Evolutionary conservation across 106 monocot genomes (phyloP), one percentile per base, ranked within the genome.

Genomic region (Ottelia alismoides): DNA sequence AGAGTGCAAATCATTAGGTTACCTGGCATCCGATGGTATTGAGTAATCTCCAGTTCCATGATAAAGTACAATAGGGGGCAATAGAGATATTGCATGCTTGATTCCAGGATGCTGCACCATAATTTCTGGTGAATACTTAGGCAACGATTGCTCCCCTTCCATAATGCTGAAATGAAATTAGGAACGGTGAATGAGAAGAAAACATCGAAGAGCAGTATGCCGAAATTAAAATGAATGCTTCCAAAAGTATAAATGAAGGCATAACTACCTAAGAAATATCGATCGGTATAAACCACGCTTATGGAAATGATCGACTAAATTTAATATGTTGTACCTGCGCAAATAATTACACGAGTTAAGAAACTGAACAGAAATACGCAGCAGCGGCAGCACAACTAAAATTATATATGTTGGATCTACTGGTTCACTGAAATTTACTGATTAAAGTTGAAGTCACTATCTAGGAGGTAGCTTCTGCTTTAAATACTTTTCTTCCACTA

Each of bases 221-320:
- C n/a, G n/a, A n/a, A n/a, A n/a, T n/a, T n/a, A n/a, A n/a, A n/a
- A n/a, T n/a, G n/a, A n/a, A n/a, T n/a, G n/a, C n/a, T n/a, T n/a
- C n/a, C n/a, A n/a, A n/a, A n/a, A n/a, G n/a, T n/a, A n/a, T n/a
- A n/a, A 43, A 43, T 16, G 40, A 7, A 7, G 16, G 40, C 11
- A 53, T n/a, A 22, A 31, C 6, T 81, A 99, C 98, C 98, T 80
- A 29, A 99, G 69, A 63, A 99, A 99, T 55, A 99, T 77, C 2
- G 90, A 90, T 20, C 79, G 82, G 51, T 90, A 99, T 28, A 99
- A 53, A 12, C 98, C 98, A 52, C 98, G 82, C 27, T 47, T 61
- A 62, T 99, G 82, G 73, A 99, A 99, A 63, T 99, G 86, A 61
- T 99, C 90, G 45, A 99, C 85, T 69, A 99, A 80, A 32, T 78